A percentile compares a stretch with the other conserved stretches of the same genome.
These are phyloP conservation scores for Cordyceps militaris DNA, from an alignment of 2,329 filamentous ascomycete species.

Conservation along the genomic window DNA sequence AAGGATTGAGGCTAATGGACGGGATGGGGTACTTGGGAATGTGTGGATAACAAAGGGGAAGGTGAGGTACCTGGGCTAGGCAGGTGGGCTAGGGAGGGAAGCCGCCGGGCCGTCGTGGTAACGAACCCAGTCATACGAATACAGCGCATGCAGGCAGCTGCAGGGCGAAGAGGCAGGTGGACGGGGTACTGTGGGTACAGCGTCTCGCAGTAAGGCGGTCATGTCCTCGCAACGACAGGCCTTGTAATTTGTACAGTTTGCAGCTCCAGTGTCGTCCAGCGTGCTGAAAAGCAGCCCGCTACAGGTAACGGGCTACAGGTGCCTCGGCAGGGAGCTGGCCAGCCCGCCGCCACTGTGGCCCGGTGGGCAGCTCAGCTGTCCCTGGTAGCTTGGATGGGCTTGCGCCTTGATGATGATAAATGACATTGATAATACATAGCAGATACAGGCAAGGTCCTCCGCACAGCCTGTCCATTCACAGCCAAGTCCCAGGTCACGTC, in stretches of 20 bases:
- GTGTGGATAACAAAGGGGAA: neutral
- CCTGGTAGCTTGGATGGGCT: neutral
- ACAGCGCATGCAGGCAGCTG: neutral
- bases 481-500: neutral
- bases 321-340: neutral
- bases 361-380: neutral
- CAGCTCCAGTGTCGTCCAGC: neutral
- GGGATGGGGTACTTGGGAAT: neutral
- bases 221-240: too few relatives aligned
- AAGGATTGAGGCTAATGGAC: neutral
- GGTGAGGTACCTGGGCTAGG: neutral
- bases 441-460: neutral
- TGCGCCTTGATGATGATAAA: neutral
- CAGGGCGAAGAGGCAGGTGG: neutral
- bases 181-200: too few relatives aligned
- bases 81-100: neutral
- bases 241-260: too few relatives aligned
- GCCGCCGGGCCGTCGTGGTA: neutral
- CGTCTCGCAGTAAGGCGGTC: too few relatives aligned
- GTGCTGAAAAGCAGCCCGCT: neutral
- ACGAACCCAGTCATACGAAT: neutral
- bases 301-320: too few relatives aligned
- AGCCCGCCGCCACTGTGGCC: neutral
- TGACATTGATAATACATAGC: neutral
- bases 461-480: neutral